Evolutionary conservation across 768 basidiomycete genomes (phyloP).

Genomic region (Kwoniella pini): DNA sequence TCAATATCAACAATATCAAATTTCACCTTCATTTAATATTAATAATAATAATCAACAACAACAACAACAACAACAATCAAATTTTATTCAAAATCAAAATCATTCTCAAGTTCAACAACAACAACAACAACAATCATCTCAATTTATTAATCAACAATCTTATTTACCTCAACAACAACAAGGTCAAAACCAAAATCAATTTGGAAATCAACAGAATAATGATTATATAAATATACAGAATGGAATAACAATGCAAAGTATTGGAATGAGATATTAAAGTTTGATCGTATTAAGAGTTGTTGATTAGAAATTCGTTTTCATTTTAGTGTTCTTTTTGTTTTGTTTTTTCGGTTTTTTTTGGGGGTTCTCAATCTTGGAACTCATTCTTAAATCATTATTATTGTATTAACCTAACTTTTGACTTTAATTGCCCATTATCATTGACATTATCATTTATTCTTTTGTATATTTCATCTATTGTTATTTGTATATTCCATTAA

Average conservation of each 20-base stretch:
- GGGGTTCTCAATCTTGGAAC: too few relatives aligned
- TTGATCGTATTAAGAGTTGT: too few relatives aligned
- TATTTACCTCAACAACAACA: constrained; percentile 10
- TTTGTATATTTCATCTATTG: too few relatives aligned
- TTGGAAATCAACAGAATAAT: neutral
- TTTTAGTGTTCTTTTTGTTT: too few relatives aligned
- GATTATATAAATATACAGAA: neutral
- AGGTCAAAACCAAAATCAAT: neutral
- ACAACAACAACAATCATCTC: neutral
- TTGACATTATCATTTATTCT: too few relatives aligned
- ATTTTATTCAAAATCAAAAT: neutral
- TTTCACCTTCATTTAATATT: neutral
- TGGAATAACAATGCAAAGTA: constrained; percentile 1
- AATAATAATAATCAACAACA: too few relatives aligned
- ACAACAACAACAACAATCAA: neutral
- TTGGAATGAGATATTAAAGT: constrained; percentile 6
- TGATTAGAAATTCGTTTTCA: too few relatives aligned
- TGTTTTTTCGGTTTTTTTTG: too few relatives aligned
- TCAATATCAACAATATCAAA: neutral
- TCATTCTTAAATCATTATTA: too few relatives aligned
- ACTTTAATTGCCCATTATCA: too few relatives aligned
- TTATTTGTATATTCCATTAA: too few relatives aligned
- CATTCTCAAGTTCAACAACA: constrained; percentile 6
- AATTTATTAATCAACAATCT: neutral
- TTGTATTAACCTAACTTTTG: too few relatives aligned